Percentiles rank a stretch among this genome's conserved stretches.
Conservation (phyloP, 179 eudicot genomes). For the Beta lomatogona region DNA sequence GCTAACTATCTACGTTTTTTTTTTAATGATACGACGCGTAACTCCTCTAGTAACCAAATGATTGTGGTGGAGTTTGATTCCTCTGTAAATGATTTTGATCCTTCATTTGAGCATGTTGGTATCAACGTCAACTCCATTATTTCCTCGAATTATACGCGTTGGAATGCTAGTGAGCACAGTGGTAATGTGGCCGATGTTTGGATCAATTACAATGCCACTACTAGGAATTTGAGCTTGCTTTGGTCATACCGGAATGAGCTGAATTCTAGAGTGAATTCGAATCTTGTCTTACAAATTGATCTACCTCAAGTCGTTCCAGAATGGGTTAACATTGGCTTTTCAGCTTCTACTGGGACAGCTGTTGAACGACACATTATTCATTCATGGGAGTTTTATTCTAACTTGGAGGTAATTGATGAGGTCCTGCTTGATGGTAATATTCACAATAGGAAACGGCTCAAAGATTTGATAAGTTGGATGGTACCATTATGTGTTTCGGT, state of each 20-base stretch:
- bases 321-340: too few relatives aligned
- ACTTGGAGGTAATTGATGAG: too few relatives aligned
- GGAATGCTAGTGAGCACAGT: slow-evolving; percentile 14
- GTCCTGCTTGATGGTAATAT: too few relatives aligned
- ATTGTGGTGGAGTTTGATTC: slow-evolving; percentile 50
- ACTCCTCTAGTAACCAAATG: slow-evolving; percentile 28
- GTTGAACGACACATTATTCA: too few relatives aligned
- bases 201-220: slow-evolving; percentile 42
- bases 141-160: background rate
- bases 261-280: slow-evolving; percentile 22
- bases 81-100: slow-evolving; percentile 40
- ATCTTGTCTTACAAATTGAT: slow-evolving; percentile 38
- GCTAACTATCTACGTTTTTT: slow-evolving; percentile 55
- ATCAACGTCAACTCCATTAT: slow-evolving; percentile 44
- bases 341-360: too few relatives aligned
- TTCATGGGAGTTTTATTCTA: too few relatives aligned
- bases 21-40: slow-evolving; percentile 40
- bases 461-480: slow-evolving; percentile 8
- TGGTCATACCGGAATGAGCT: slow-evolving; percentile 36
- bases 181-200: slow-evolving; percentile 43
- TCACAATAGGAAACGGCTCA: too few relatives aligned
- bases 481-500: slow-evolving; percentile 10
- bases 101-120: slow-evolving; percentile 51
- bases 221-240: slow-evolving; percentile 38
- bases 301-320: background rate